These are phyloP conservation scores for Cladophialophora bantiana DNA, from an alignment of 2,329 filamentous ascomycete species.

Conservation along the genomic window DNA sequence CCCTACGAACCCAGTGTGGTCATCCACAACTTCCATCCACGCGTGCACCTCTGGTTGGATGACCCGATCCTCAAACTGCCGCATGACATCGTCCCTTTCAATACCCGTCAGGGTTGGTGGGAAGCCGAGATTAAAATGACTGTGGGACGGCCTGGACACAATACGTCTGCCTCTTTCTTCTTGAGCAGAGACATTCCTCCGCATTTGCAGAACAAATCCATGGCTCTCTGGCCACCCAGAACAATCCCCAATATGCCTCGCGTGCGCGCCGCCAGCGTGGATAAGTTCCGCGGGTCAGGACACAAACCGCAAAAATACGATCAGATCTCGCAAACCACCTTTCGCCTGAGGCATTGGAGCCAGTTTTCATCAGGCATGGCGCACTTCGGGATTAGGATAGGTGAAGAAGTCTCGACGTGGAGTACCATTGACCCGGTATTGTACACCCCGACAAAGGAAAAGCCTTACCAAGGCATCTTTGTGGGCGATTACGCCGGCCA, in stretches of 20 bases:
- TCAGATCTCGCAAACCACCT: constrained; percentile 73
- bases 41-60: constrained; percentile 74
- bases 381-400: constrained; percentile 51
- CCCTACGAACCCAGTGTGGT: constrained; percentile 68
- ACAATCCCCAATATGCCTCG: constrained; percentile 70
- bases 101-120: constrained; percentile 39
- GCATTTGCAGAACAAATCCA: constrained; percentile 48
- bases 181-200: constrained; percentile 63
- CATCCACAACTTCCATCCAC: constrained; percentile 75
- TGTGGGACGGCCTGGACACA: constrained; percentile 36
- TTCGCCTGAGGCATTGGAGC: constrained; percentile 79
- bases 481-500: constrained; percentile 88
- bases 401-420: constrained; percentile 65
- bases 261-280: constrained; percentile 59
- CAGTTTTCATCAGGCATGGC: constrained; percentile 61
- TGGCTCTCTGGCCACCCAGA: constrained; percentile 77
- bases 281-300: constrained; percentile 52
- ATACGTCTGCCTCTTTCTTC: constrained; percentile 62
- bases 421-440: constrained; percentile 75
- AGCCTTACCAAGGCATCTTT: constrained; percentile 91
- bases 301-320: constrained; percentile 60
- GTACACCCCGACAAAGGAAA: constrained; percentile 81
- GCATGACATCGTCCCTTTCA: constrained; percentile 36
- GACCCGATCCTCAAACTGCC: constrained; percentile 71
- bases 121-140: constrained; percentile 57